phyloP scores from a whole-genome alignment of 2,329 filamentous ascomycete genomes.

The Camillea tinctor region DNA sequence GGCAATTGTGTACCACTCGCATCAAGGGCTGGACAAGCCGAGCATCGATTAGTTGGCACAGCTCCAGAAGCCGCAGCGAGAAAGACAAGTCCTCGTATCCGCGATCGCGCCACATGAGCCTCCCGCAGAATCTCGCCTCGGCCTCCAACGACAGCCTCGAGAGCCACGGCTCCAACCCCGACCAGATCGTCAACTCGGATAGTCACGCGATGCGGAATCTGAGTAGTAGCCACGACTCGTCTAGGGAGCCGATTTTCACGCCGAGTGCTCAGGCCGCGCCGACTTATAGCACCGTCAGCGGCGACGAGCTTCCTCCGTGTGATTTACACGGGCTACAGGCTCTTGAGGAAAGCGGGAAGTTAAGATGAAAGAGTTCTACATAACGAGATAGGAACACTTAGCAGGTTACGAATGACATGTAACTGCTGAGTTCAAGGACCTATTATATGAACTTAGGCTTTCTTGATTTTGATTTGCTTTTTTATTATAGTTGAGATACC shows the following conservation, averaged over 20 bases:
- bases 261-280: slow-evolving; percentile 18
- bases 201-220: slow-evolving; percentile 12
- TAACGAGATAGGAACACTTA: not conserved
- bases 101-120: not conserved
- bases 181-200: not conserved
- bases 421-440: not conserved
- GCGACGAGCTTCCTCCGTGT: slow-evolving; percentile 20
- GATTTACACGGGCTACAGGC: slow-evolving; percentile 26
- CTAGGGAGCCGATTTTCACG: slow-evolving; percentile 12
- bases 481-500: not conserved
- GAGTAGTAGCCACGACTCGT: slow-evolving; percentile 6
- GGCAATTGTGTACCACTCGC: slow-evolving; percentile 16
- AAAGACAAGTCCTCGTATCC: slow-evolving; percentile 7
- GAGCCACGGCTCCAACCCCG: not conserved
- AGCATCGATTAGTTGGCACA: slow-evolving; percentile 15
- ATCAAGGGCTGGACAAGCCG: slow-evolving; percentile 18
- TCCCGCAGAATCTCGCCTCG: not conserved
- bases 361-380: slow-evolving; percentile 1
- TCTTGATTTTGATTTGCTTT: not conserved
- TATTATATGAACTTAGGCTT: not conserved
- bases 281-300: slow-evolving; percentile 7
- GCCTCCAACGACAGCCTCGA: slow-evolving; percentile 9
- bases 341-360: slow-evolving; percentile 15
- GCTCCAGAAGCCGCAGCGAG: slow-evolving; percentile 13
- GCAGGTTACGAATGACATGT: too few species aligned